A percentile compares a stretch with the other conserved stretches of the same genome.
phyloP scores from a whole-genome alignment of 1,284 basidiomycete genomes.

The Neonothopanus nambi region DNA sequence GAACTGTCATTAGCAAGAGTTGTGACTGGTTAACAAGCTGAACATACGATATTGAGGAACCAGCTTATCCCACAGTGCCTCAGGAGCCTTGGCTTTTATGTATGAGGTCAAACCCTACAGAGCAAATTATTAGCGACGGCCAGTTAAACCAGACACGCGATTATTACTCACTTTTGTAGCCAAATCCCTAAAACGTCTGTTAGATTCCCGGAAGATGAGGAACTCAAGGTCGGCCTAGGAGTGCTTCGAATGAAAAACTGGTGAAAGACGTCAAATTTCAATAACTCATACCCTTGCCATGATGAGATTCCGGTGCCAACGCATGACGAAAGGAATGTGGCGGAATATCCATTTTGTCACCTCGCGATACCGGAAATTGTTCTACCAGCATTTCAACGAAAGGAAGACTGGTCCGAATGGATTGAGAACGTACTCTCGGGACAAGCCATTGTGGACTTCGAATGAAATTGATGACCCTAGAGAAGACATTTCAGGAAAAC shows the following conservation, averaged over 20 bases:
- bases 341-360: slow-evolving; percentile 24
- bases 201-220: slow-evolving; percentile 5
- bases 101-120: slow-evolving; percentile 16
- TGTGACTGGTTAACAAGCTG: neutral
- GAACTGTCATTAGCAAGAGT: neutral
- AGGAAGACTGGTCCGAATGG: slow-evolving; percentile 15
- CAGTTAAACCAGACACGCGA: neutral
- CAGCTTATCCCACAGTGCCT: slow-evolving; percentile 26
- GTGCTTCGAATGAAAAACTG: neutral
- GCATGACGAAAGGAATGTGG: slow-evolving; percentile 24
- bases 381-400: neutral
- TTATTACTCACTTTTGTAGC: slow-evolving; percentile 1
- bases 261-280: slow-evolving; percentile 3
- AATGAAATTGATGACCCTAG: slow-evolving; percentile 25
- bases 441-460: slow-evolving; percentile 21
- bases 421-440: slow-evolving; percentile 17
- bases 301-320: slow-evolving; percentile 25
- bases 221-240: slow-evolving; percentile 8
- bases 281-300: slow-evolving; percentile 15
- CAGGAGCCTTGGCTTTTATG: slow-evolving; percentile 25
- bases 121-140: neutral
- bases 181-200: neutral
- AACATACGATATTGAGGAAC: slow-evolving; percentile 28
- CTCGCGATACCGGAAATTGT: slow-evolving; percentile 5
- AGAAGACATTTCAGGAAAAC: neutral